These are phyloP conservation scores for Gnetum montanum DNA, from an alignment of 75 land plant genomes.

Conservation along the genomic window DNA sequence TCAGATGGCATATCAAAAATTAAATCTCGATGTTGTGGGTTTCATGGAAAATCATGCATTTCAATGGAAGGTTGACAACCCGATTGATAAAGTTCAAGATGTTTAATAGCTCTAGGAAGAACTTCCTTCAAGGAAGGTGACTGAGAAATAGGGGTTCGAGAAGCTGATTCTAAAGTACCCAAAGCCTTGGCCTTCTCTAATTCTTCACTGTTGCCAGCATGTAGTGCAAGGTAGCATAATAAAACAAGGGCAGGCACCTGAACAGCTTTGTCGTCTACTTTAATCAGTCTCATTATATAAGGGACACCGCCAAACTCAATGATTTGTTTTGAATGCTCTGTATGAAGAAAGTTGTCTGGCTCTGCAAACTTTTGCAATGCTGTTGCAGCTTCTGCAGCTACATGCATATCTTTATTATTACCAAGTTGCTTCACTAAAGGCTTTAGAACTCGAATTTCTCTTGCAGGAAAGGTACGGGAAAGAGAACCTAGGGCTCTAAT, in stretches of 20 bases:
- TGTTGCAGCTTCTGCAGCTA: constrained; percentile 55
- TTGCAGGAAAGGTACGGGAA: constrained; percentile 66
- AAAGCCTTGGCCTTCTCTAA: constrained; percentile 40
- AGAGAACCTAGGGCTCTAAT: constrained; percentile 63
- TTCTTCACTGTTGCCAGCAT: constrained; percentile 41
- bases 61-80: constrained; percentile 16
- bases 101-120: constrained; percentile 45
- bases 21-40: too few species aligned
- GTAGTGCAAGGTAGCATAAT: constrained; percentile 50
- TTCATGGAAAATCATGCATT: constrained; percentile 6
- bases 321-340: constrained; percentile 62
- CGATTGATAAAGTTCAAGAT: constrained; percentile 50
- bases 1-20: too few species aligned
- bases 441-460: constrained; percentile 41
- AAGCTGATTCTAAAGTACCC: constrained; percentile 32
- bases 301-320: constrained; percentile 48
- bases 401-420: constrained; percentile 25
- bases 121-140: constrained; percentile 33
- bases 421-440: constrained; percentile 42
- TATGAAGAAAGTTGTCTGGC: constrained; percentile 40
- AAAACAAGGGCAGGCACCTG: constrained; percentile 43
- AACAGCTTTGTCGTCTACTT: constrained; percentile 16
- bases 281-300: constrained; percentile 29
- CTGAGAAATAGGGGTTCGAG: constrained; percentile 20
- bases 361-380: constrained; percentile 59